Evolutionary conservation across 306 rosid genomes (phyloP).

Genomic region (Citrullus mucosospermus): DNA sequence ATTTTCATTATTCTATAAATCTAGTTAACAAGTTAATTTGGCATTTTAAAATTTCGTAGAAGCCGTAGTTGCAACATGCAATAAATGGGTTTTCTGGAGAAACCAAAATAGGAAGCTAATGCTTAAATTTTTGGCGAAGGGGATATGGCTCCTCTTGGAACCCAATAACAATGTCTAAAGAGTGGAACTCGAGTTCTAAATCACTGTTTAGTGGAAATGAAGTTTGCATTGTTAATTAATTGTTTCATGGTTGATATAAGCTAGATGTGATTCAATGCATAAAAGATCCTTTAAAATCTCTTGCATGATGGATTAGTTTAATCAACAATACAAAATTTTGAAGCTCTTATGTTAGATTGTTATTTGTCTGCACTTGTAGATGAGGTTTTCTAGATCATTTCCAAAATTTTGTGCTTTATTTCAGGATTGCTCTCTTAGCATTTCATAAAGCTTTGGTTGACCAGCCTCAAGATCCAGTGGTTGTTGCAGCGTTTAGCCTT

Average conservation of each 20-base stretch:
- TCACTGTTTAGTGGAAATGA: not conserved
- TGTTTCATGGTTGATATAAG: not conserved
- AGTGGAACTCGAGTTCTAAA: not conserved
- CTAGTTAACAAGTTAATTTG: not conserved
- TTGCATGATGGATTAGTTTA: not conserved
- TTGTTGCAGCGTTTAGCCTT: slow-evolving; percentile 26
- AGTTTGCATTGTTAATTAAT: not conserved
- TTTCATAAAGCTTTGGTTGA: slow-evolving; percentile 31
- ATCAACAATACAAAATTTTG: not conserved
- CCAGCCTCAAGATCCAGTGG: slow-evolving; percentile 28
- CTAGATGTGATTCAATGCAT: not conserved
- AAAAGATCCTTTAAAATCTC: not conserved
- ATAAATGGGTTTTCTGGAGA: not conserved
- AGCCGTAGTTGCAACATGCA: not conserved
- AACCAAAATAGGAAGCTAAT: not conserved
- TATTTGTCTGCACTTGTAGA: not conserved
- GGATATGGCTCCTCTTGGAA: not conserved
- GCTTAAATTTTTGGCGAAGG: not conserved
- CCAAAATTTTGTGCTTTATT: slow-evolving; percentile 1
- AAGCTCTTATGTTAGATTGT: not conserved
- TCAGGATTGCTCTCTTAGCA: slow-evolving; percentile 32
- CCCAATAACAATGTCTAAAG: not conserved
- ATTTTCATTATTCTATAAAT: not conserved
- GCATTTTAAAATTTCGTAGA: not conserved
- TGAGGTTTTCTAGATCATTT: not conserved